Evolutionary conservation across 2,329 filamentous ascomycete species (phyloP), one percentile per base, ranked within the genome.

Genomic region (Penicillium janthinellum): DNA sequence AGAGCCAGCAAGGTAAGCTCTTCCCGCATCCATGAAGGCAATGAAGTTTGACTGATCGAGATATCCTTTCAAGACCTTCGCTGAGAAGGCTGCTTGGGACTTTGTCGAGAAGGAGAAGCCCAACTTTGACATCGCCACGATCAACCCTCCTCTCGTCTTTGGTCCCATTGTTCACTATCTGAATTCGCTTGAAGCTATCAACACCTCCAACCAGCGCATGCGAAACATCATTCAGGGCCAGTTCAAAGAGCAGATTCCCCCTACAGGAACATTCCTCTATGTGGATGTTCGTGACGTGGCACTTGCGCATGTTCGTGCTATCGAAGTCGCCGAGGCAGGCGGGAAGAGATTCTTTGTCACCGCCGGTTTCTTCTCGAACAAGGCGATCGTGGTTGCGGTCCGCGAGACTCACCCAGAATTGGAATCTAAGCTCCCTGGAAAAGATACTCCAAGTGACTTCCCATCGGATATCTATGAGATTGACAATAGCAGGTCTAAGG

Each of bases 151-250:
- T 0, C 79, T 85, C 57, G 85, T 87, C 0, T 83, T 89, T 42
- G 88, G 88, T 0, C 87, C 88, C 0, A 75, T 89, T 7, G 83
- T 87, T 52, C 83, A 88, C 65, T 86, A 87, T 64, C 80, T 92
- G 2, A 83, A 86, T 61, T 82, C 79, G 22, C 79, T 90, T 0
- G 83, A 86, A n/a, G 78, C 78, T 1, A 78, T 92, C 62, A 93
- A 92, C 77, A 90, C 88, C 1, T 90, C 88, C 14, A 92, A 92
- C 72, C 82, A 87, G 65, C 84, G 87, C 20, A 82, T 91, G 56
- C 79, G 84, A 8, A 82, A 88, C 61, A 76, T 90, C 54, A 81
- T 88, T n/a, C 82, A 81, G 6, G 90, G 89, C 17, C 83, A 84
- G 60, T 83, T 79, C 71, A 87, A 85, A 64, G 77, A 83, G 1